A percentile compares a stretch with the other conserved stretches of the same genome.
These are phyloP conservation scores for Fabrea salina DNA, from an alignment of 169 alveolate genomes.

Conservation along the genomic window DNA sequence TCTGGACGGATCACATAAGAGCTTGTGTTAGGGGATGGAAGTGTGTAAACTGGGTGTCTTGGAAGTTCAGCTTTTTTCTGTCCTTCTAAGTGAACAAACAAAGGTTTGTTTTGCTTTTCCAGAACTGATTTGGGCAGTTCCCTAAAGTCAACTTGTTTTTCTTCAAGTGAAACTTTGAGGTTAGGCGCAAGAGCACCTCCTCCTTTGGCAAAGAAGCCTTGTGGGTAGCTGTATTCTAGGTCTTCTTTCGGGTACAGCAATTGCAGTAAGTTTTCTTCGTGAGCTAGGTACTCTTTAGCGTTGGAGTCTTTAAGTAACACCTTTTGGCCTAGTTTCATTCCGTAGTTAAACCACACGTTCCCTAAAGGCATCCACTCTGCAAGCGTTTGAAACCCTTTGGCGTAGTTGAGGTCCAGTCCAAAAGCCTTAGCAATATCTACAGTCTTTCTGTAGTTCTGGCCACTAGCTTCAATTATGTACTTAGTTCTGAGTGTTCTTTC, in stretches of 20 bases:
- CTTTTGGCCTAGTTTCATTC: not conserved
- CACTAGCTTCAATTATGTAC: not conserved
- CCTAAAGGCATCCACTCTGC: not conserved
- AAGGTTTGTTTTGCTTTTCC: not conserved
- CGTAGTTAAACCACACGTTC: not conserved
- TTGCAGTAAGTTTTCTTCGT: not conserved
- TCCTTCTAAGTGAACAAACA: not conserved
- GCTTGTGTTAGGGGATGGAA: not conserved
- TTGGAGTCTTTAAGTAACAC: not conserved
- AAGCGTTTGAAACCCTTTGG: not conserved
- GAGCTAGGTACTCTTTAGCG: not conserved
- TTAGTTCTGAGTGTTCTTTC: not conserved
- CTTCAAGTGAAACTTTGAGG: not conserved
- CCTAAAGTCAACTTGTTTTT: not conserved
- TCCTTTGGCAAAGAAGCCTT: not conserved
- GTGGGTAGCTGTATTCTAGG: not conserved
- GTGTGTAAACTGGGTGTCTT: not conserved
- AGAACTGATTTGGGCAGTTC: not conserved
- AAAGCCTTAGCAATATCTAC: slow-evolving; percentile 7
- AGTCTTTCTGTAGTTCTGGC: not conserved
- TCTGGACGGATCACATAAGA: slow-evolving; percentile 10
- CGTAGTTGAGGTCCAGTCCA: not conserved
- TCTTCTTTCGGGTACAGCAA: not conserved
- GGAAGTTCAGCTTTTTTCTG: too few relatives aligned
- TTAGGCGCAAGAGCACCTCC: not conserved